A percentile compares a stretch with the other conserved stretches of the same genome.
phyloP scores from a whole-genome alignment of 2,329 filamentous ascomycete species.

The Fusarium beomiforme region DNA sequence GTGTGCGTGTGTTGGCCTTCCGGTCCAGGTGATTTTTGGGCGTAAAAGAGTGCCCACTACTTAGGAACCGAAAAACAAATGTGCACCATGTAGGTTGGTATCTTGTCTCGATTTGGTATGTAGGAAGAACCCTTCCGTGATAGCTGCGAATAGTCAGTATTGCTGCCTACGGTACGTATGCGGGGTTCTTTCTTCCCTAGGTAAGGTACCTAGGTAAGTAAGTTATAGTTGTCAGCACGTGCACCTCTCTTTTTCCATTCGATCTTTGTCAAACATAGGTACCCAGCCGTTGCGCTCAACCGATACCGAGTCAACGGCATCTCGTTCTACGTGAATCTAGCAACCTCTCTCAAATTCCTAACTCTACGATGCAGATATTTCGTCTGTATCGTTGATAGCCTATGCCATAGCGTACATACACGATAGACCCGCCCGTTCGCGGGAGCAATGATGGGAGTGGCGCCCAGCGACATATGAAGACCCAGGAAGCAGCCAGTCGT shows the following conservation, averaged over 20 bases:
- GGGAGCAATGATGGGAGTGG: slow-evolving; percentile 45
- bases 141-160: background rate
- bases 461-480: slow-evolving; percentile 38
- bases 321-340: background rate
- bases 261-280: no score
- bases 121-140: slow-evolving; percentile 19
- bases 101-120: background rate
- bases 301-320: no score
- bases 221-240: background rate
- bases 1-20: slow-evolving; percentile 4
- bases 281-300: no score
- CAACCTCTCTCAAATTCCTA: background rate
- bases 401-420: slow-evolving; percentile 1
- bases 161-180: background rate
- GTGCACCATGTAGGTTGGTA: background rate
- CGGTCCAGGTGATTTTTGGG: background rate
- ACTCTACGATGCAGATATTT: background rate
- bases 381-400: slow-evolving; percentile 13
- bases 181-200: background rate
- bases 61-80: background rate
- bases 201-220: no score
- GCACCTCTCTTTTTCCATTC: background rate
- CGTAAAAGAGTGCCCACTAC: background rate
- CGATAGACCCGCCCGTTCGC: slow-evolving; percentile 40
- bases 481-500: slow-evolving; percentile 36